Percentiles rank a stretch among this genome's conserved stretches.
These are phyloP conservation scores for Lyophyllum shimeji DNA, from an alignment of 768 basidiomycete genomes.

Conservation along the genomic window DNA sequence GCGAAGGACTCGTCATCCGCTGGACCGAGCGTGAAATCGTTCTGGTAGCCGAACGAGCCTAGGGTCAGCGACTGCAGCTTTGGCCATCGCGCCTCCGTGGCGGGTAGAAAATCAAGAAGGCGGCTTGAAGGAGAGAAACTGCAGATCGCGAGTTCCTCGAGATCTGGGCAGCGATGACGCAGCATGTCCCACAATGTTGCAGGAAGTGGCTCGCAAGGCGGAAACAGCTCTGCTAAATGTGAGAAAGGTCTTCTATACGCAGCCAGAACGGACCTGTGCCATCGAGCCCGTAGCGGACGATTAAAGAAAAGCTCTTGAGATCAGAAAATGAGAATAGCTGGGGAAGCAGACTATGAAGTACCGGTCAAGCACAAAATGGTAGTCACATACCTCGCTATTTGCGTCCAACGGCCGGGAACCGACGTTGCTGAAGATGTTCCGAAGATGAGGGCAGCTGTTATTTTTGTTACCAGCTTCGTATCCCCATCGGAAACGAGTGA, in stretches of 20 bases:
- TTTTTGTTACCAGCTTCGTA: constrained; percentile 1
- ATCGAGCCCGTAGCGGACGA: constrained; percentile 44
- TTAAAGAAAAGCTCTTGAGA: constrained; percentile 45
- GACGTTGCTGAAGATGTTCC: constrained; percentile 44
- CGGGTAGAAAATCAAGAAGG: constrained; percentile 41
- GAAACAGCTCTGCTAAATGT: constrained; percentile 34
- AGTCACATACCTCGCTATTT: constrained; percentile 25
- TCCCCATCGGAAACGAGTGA: background rate
- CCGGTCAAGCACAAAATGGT: background rate
- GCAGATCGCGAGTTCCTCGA: constrained; percentile 50
- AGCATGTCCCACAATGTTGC: constrained; percentile 48
- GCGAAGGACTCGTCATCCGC: constrained; percentile 29
- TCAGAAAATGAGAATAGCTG: constrained; percentile 43
- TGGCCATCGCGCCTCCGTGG: constrained; percentile 40
- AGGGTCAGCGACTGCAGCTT: constrained; percentile 43
- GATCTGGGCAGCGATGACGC: constrained; percentile 40
- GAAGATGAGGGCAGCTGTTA: constrained; percentile 41
- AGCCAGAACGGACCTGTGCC: constrained; percentile 29
- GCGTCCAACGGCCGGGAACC: constrained; percentile 35
- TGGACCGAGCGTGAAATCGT: constrained; percentile 41
- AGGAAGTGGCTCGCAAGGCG: constrained; percentile 38
- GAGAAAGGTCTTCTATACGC: constrained; percentile 3
- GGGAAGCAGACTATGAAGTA: background rate
- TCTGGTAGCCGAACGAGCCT: constrained; percentile 49
- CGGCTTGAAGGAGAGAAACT: constrained; percentile 48